A percentile compares a stretch with the other conserved stretches of the same genome.
phyloP scores from a whole-genome alignment of 202 grass and related monocot genomes.

The Hordeum pubiflorum region DNA sequence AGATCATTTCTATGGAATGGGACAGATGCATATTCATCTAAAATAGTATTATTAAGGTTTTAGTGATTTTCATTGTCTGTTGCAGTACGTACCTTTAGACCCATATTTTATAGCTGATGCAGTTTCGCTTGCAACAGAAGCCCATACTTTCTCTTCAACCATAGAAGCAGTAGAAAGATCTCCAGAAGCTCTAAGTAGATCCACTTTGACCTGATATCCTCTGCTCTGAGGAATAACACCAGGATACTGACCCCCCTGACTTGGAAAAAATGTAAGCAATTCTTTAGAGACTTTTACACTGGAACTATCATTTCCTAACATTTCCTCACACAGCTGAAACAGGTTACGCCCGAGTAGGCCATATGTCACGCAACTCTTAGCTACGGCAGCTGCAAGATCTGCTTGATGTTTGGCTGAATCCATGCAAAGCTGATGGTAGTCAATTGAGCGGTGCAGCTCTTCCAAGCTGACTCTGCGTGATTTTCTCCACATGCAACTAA shows the following conservation, averaged over 20 bases:
- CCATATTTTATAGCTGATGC: constrained; percentile 69
- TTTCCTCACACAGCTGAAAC: constrained; percentile 73
- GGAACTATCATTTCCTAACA: constrained; percentile 49
- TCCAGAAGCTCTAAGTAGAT: constrained; percentile 78
- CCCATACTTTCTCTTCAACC: constrained; percentile 74
- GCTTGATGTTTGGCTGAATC: constrained; percentile 54
- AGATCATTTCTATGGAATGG: neutral
- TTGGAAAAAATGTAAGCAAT: constrained; percentile 50
- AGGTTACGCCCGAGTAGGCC: constrained; percentile 77
- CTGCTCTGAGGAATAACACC: constrained; percentile 72
- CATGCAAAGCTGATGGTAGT: constrained; percentile 60
- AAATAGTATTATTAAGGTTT: neutral
- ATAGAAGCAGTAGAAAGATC: constrained; percentile 55
- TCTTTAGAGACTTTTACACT: constrained; percentile 55
- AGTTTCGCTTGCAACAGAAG: constrained; percentile 78
- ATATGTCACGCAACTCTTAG: constrained; percentile 65
- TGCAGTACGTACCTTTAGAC: constrained; percentile 52
- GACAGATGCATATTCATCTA: neutral
- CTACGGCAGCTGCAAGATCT: constrained; percentile 60
- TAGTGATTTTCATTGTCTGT: neutral
- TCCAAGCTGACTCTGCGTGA: constrained; percentile 75
- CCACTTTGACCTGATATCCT: constrained; percentile 72
- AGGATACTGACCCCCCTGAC: constrained; percentile 25
- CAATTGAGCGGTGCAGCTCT: constrained; percentile 70
- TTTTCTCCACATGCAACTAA: constrained; percentile 55